Evolutionary conservation across 495 filamentous ascomycete species (phyloP), one percentile per base, ranked within the genome.

Genomic region (Neurospora sp.): DNA sequence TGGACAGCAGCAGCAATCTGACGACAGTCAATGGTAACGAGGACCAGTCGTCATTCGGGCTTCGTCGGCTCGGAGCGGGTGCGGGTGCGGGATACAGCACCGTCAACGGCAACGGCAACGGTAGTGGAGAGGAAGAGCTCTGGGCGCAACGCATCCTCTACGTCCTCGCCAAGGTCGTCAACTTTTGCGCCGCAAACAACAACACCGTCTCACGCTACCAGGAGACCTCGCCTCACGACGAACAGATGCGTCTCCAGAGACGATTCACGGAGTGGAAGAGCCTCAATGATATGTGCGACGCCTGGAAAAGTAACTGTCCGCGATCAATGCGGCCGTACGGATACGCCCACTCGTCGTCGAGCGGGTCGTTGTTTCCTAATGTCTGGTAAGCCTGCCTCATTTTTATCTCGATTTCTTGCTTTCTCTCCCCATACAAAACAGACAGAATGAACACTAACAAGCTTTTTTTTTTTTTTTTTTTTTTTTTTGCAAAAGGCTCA

Each of bases 71-170:
- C 77, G 89, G 92, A 10, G 18, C 42, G 39, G 39, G 39, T n/a
- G 18, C 42, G 42, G 18, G 42, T 9, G 18, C 4, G 42, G 42
- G 42, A n/a, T 46, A 46, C 42, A 41, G 39, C 39, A 41, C 0
- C 39, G 93, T 91, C 74, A 84, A 92, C 35, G 35, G 4, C 35
- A 35, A 35, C 35, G 93, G 92, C 74, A 84, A 92, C 59, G 85
- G 84, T 35, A 90, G 90, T 71, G 85, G 84, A 6, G 84, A 88
- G 42, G 94, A 97, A 79, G 94, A 97, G 73, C 77, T 92, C n/a
- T 99, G 96, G 96, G 90, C 92, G 8, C 90, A 97, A 79, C 89
- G 92, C 38, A 96, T 98, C 71, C 85, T 97, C 40, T 98, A 94
- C 79, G 91, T 97, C 74, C 87, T 97, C 62, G 94, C 92, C 48